Conservation (phyloP, 2,329 filamentous ascomycete genomes). For the Salinomyces thailandicus region DNA sequence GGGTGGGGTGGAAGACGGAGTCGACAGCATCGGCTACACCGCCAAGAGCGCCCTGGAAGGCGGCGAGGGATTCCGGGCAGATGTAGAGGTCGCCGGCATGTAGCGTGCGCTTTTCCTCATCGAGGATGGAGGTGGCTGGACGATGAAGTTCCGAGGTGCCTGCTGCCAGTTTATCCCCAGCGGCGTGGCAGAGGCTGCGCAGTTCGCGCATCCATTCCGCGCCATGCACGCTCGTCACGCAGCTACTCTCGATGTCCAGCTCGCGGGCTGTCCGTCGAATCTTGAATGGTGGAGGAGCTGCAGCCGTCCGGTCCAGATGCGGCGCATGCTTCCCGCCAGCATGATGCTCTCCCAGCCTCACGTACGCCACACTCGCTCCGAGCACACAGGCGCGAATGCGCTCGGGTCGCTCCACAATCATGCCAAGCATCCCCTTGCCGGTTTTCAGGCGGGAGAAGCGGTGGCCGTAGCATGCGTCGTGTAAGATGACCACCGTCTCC, state of each 20-base stretch:
- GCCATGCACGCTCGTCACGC: conserved; percentile 86
- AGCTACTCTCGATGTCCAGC: conserved; percentile 60
- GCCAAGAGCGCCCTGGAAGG: conserved; percentile 82
- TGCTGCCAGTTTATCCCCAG: conserved; percentile 64
- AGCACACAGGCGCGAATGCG: conserved; percentile 73
- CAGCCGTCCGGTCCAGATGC: conserved; percentile 47
- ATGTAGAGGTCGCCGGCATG: conserved; percentile 89
- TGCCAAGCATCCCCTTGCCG: conserved; percentile 57
- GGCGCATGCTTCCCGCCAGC: conserved; percentile 58
- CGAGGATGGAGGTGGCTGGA: conserved; percentile 14
- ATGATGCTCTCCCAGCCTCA: conserved; percentile 76
- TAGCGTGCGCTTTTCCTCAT: conserved; percentile 49
- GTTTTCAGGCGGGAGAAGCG: conserved; percentile 76
- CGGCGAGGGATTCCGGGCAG: conserved; percentile 72
- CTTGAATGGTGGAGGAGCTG: conserved; percentile 57
- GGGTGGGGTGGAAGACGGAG: conserved; percentile 54
- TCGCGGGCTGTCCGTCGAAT: conserved; percentile 70
- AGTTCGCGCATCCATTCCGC: conserved; percentile 89
- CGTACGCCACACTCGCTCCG: conserved; percentile 77
- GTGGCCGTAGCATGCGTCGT: conserved; percentile 93
- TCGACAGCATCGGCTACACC: conserved; percentile 92
- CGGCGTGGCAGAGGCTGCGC: conserved; percentile 69
- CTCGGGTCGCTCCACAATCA: conserved; percentile 89
- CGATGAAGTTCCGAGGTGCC: conserved; percentile 69
- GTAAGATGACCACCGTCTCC: conserved; percentile 71